Conservation (phyloP, 805 yeast genomes). For the Ogataea nonfermentans region DNA sequence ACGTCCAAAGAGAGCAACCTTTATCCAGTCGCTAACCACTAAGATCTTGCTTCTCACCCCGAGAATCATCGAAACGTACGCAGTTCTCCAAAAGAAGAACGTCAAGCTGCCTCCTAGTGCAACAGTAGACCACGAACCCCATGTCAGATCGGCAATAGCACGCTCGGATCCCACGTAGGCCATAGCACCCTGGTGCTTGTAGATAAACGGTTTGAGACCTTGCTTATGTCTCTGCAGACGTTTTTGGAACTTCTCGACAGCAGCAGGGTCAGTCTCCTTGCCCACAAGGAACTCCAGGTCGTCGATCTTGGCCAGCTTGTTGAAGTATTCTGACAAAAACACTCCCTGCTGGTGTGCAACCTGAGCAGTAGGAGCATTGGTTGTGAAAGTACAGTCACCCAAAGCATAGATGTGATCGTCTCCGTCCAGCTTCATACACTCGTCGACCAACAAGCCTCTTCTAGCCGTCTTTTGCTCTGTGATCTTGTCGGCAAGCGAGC, state of each 20-base stretch:
- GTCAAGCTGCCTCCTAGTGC: conserved; percentile 82
- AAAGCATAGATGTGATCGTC: conserved; percentile 74
- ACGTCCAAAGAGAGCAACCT: conserved; percentile 84
- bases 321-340: conserved; percentile 70
- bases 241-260: conserved; percentile 44
- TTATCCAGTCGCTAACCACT: conserved; percentile 84
- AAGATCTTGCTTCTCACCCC: conserved; percentile 82
- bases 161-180: conserved; percentile 91
- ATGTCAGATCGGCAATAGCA: conserved; percentile 86
- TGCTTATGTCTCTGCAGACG: conserved; percentile 40
- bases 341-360: conserved; percentile 94
- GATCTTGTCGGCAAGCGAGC: conserved; percentile 61
- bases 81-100: conserved; percentile 91
- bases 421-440: conserved; percentile 77
- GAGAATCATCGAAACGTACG: conserved; percentile 88
- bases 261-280: conserved; percentile 39
- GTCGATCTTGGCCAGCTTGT: conserved; percentile 60
- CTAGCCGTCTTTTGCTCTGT: conserved; percentile 79
- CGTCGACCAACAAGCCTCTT: conserved; percentile 85
- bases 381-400: conserved; percentile 92
- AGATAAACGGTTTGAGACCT: conserved; percentile 61
- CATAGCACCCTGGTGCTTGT: conserved; percentile 85
- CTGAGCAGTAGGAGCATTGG: conserved; percentile 93
- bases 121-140: conserved; percentile 76
- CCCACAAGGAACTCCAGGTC: conserved; percentile 46